These are phyloP conservation scores for Eucalyptus cladocalyx DNA, from an alignment of 345 rosid species.

Conservation along the genomic window DNA sequence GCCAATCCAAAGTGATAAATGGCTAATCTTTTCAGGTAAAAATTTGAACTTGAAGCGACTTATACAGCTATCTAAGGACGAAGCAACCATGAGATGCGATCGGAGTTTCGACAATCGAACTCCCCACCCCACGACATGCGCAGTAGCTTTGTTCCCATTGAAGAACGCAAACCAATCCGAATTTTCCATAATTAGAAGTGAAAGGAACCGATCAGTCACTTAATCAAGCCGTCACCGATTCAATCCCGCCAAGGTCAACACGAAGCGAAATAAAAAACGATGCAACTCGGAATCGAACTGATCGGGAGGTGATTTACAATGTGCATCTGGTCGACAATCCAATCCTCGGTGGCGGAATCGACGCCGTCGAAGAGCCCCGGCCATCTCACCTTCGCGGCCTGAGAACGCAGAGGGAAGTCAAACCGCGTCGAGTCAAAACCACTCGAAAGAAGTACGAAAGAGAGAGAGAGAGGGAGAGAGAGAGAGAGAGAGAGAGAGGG, in stretches of 20 bases:
- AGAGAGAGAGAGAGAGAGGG: no score
- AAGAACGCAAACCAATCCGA: neutral
- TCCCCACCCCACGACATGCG: neutral
- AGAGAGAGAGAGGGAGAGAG: neutral
- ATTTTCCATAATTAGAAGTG: neutral
- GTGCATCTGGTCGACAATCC: slow-evolving; percentile 90
- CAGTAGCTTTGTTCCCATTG: neutral
- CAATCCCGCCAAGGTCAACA: neutral
- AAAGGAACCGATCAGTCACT: neutral
- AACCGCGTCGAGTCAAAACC: neutral
- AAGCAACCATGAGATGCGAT: neutral
- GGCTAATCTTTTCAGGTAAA: neutral
- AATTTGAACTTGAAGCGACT: neutral
- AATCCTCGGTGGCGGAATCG: slow-evolving; percentile 50
- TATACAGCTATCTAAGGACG: neutral
- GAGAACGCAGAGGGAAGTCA: neutral
- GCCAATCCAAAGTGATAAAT: neutral
- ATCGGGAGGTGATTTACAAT: slow-evolving; percentile 16
- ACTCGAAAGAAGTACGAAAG: neutral
- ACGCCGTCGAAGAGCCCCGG: slow-evolving; percentile 54
- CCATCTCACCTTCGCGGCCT: slow-evolving; percentile 92
- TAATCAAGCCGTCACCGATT: neutral
- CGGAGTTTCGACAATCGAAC: neutral
- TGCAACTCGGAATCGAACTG: neutral
- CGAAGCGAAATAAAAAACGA: no score